phyloP scores from a whole-genome alignment of 2,329 filamentous ascomycete species.

The Arthrobotrys entomopaga region DNA sequence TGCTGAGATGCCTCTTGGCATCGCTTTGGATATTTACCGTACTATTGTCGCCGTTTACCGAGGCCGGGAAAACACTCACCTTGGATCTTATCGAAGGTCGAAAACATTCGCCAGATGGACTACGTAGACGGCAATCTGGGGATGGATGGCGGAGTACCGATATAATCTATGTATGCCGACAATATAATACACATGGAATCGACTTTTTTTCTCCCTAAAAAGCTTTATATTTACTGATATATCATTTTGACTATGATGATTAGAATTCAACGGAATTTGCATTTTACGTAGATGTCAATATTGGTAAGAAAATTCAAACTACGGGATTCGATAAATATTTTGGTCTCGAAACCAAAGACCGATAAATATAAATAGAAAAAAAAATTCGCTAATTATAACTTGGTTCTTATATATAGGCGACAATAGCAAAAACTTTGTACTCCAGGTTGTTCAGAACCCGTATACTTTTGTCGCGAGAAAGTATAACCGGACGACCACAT shows the following conservation, averaged over 20 bases:
- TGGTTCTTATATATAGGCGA: constrained; percentile 17
- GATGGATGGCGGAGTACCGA: constrained; percentile 31
- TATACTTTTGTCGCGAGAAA: constrained; percentile 29
- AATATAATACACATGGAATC: no score
- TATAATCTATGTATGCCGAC: constrained; percentile 38
- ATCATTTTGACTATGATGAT: neutral
- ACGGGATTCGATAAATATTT: no score
- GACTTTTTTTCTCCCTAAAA: neutral
- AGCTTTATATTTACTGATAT: neutral
- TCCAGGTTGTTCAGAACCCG: constrained; percentile 28
- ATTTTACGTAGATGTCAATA: constrained; percentile 32
- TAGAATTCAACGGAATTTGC: constrained; percentile 24
- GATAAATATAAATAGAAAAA: no score
- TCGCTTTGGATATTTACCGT: constrained; percentile 1
- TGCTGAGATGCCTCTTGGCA: neutral
- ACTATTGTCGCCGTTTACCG: constrained; percentile 4
- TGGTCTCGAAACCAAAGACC: no score
- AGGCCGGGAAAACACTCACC: constrained; percentile 17
- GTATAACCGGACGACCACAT: constrained; percentile 24
- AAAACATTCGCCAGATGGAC: neutral
- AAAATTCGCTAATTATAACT: no score
- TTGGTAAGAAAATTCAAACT: constrained; percentile 16
- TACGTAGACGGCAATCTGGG: constrained; percentile 16
- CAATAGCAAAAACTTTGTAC: constrained; percentile 15
- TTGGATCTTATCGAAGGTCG: constrained; percentile 25